Conservation (phyloP, 805 yeast species). For the Candida broadrunensis region DNA sequence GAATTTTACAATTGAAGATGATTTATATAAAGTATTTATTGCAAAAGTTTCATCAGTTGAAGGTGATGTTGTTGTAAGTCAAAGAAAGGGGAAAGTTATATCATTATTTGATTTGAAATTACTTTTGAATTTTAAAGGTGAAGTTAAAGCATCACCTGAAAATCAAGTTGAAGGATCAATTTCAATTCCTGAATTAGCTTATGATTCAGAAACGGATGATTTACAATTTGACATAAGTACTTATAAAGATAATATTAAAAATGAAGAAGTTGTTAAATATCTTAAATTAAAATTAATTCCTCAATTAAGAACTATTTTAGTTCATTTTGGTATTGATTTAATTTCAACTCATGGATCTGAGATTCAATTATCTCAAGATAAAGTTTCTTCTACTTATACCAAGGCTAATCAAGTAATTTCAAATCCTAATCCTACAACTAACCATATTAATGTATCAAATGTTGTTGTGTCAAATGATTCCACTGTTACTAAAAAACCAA, state of each 20-base stretch:
- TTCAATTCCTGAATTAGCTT: constrained; percentile 87
- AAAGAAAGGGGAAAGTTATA: constrained; percentile 94
- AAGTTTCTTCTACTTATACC: constrained; percentile 37
- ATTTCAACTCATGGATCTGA: constrained; percentile 75
- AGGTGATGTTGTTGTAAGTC: constrained; percentile 97
- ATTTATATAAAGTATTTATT: constrained; percentile 33
- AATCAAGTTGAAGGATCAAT: constrained; percentile 63
- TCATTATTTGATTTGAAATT: constrained; percentile 81
- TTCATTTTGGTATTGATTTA: constrained; percentile 73
- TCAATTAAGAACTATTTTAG: constrained; percentile 56
- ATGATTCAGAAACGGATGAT: constrained; percentile 83
- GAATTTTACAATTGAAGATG: constrained; percentile 41
- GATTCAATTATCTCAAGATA: constrained; percentile 67
- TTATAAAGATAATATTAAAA: constrained; percentile 46
- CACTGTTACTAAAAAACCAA: constrained; percentile 4
- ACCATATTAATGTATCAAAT: not conserved
- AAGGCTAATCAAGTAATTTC: constrained; percentile 50
- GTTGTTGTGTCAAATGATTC: not conserved
- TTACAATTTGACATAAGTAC: constrained; percentile 79
- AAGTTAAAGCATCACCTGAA: constrained; percentile 22
- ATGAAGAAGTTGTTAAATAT: constrained; percentile 51
- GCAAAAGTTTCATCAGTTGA: constrained; percentile 58
- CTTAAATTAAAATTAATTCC: constrained; percentile 61
- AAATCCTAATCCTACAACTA: constrained; percentile 10
- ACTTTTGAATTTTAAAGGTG: constrained; percentile 56